A percentile compares a stretch with the other conserved stretches of the same genome.
Conservation (phyloP, 2,329 filamentous ascomycete species). For the Blumeriella jaapii region DNA sequence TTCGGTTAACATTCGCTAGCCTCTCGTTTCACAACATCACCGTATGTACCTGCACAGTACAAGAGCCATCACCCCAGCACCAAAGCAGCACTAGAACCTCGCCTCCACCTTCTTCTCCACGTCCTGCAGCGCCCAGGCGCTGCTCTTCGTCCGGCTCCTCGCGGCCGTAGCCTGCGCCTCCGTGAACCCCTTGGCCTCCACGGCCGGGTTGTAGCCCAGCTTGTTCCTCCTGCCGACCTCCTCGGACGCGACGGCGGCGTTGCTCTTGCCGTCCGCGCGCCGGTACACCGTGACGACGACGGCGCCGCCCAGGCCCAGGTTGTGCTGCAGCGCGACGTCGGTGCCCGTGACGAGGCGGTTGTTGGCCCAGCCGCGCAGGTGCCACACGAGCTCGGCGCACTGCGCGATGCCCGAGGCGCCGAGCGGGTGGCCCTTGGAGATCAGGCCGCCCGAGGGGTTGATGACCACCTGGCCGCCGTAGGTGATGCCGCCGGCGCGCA, state of each 20-base stretch:
- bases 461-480: slow-evolving; percentile 69
- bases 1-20: too few species aligned
- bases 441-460: slow-evolving; percentile 89
- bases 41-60: too few species aligned
- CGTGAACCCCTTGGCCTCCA: slow-evolving; percentile 81
- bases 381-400: slow-evolving; percentile 91
- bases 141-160: slow-evolving; percentile 53
- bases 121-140: slow-evolving; percentile 71
- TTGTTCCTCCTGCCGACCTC: slow-evolving; percentile 54
- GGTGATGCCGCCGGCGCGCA: slow-evolving; percentile 78
- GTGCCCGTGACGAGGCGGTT: slow-evolving; percentile 65
- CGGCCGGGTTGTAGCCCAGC: slow-evolving; percentile 85
- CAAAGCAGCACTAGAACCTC: too few species aligned
- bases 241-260: slow-evolving; percentile 48
- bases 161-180: slow-evolving; percentile 59
- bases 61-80: too few species aligned
- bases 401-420: slow-evolving; percentile 92
- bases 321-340: slow-evolving; percentile 73
- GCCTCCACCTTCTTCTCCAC: slow-evolving; percentile 61
- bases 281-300: slow-evolving; percentile 84
- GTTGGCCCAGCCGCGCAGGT: slow-evolving; percentile 90
- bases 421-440: slow-evolving; percentile 91
- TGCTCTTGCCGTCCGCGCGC: slow-evolving; percentile 64
- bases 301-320: slow-evolving; percentile 82
- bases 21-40: too few species aligned